Conservation (phyloP, 441 rosid species). For the Croton setiger region DNA sequence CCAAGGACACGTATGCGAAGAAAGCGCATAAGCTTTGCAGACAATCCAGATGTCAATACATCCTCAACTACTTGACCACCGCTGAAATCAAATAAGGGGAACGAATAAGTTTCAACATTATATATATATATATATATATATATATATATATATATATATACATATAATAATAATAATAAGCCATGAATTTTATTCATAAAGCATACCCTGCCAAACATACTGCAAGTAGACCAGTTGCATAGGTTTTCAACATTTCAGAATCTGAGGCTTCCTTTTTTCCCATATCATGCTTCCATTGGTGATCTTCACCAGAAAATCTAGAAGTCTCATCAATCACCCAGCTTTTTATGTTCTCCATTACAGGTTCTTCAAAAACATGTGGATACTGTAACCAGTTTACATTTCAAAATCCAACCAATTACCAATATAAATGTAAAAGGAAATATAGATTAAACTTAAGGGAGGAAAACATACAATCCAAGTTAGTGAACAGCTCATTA, state of each 20-base stretch:
- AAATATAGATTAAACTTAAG: neutral
- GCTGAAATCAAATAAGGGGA: conserved; percentile 31
- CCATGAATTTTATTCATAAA: neutral
- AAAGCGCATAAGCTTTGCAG: conserved; percentile 93
- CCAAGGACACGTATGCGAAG: conserved; percentile 89
- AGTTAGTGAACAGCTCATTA: conserved; percentile 71
- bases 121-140: no score
- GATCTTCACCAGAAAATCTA: conserved; percentile 56
- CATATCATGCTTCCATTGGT: conserved; percentile 37
- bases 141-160: neutral
- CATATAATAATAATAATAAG: neutral
- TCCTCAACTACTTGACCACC: conserved; percentile 93
- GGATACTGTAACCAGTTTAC: conserved; percentile 58
- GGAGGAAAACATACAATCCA: conserved; percentile 59
- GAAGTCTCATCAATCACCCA: conserved; percentile 84
- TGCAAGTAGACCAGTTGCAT: conserved; percentile 94
- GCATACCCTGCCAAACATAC: conserved; percentile 75
- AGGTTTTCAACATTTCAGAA: conserved; percentile 82
- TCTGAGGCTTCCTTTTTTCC: conserved; percentile 65
- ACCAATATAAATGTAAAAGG: conserved; percentile 16
- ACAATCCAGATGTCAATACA: conserved; percentile 86
- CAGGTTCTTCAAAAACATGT: conserved; percentile 83
- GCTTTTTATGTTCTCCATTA: conserved; percentile 67
- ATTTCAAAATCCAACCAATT: conserved; percentile 12
- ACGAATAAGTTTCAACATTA: conserved; percentile 18